Evolutionary conservation across 768 basidiomycete species (phyloP).

Genomic region (Lepiota venenata): DNA sequence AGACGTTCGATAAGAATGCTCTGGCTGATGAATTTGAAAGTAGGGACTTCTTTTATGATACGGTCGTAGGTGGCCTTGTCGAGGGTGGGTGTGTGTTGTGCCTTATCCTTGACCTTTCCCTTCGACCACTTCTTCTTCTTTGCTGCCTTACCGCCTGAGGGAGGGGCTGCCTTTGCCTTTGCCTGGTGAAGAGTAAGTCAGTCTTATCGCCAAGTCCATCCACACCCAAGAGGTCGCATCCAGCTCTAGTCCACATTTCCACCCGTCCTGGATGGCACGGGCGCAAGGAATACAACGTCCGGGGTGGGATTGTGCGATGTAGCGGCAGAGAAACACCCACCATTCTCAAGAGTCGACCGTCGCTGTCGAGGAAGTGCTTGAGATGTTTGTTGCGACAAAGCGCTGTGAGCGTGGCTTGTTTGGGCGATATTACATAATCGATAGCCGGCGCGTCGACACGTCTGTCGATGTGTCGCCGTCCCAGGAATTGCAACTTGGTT

Average conservation of each 20-base stretch:
- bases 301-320: slow-evolving; percentile 5
- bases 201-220: slow-evolving; percentile 29
- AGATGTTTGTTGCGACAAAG: slow-evolving; percentile 19
- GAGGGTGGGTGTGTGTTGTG: slow-evolving; percentile 91
- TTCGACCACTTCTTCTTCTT: slow-evolving; percentile 99
- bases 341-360: slow-evolving; percentile 40
- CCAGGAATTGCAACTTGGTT: slow-evolving; percentile 6
- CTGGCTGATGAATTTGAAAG: slow-evolving; percentile 98
- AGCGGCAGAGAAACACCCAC: slow-evolving; percentile 29
- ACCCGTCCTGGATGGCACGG: slow-evolving; percentile 3
- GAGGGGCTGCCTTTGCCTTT: slow-evolving; percentile 69
- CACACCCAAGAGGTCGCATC: slow-evolving; percentile 32
- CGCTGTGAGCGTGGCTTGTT: slow-evolving; percentile 36
- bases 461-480: slow-evolving; percentile 23
- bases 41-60: slow-evolving; percentile 97
- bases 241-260: slow-evolving; percentile 21
- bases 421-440: slow-evolving; percentile 30
- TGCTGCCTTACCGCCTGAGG: slow-evolving; percentile 81
- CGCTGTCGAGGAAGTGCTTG: slow-evolving; percentile 32
- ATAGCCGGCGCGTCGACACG: slow-evolving; percentile 31
- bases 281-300: background rate
- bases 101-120: slow-evolving; percentile 99
- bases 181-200: slow-evolving; percentile 35
- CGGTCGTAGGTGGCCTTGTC: slow-evolving; percentile 93
- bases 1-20: slow-evolving; percentile 98